Percentiles rank a stretch among this genome's conserved stretches.
phyloP scores from a whole-genome alignment of 768 basidiomycete species.

The Sarcomyxa edulis region DNA sequence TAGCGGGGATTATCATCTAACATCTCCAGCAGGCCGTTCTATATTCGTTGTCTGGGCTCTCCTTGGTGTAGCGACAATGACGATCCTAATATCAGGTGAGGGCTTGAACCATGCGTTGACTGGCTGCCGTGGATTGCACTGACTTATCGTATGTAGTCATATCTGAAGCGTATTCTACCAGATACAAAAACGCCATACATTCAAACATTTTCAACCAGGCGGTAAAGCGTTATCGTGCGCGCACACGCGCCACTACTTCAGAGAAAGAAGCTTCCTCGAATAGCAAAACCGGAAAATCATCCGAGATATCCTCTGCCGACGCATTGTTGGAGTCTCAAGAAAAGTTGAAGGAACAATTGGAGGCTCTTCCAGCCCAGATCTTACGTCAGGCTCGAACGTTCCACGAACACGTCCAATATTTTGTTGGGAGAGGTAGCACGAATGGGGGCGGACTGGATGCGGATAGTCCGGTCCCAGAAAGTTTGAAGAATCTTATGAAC shows the following conservation, averaged over 20 bases:
- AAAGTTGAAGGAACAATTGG: constrained; percentile 19
- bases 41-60: constrained; percentile 79
- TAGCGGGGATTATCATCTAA: constrained; percentile 55
- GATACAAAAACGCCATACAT: constrained; percentile 56
- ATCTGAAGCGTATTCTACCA: constrained; percentile 58
- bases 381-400: constrained; percentile 23
- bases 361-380: constrained; percentile 26
- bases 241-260: neutral
- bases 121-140: neutral
- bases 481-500: constrained; percentile 24
- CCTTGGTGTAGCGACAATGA: constrained; percentile 71
- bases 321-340: constrained; percentile 13
- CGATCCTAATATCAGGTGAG: constrained; percentile 66
- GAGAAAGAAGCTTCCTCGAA: neutral
- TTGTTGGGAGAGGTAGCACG: constrained; percentile 18
- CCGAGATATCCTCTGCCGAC: neutral
- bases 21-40: constrained; percentile 64
- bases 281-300: neutral
- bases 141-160: constrained; percentile 34
- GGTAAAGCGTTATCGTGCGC: constrained; percentile 35
- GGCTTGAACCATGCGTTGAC: constrained; percentile 5
- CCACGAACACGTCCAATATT: constrained; percentile 26
- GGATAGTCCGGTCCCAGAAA: constrained; percentile 18
- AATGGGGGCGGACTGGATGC: constrained; percentile 7
- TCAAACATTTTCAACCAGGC: constrained; percentile 38